phyloP scores from a whole-genome alignment of 148 eudicot genomes.

The Cornus kousa region DNA sequence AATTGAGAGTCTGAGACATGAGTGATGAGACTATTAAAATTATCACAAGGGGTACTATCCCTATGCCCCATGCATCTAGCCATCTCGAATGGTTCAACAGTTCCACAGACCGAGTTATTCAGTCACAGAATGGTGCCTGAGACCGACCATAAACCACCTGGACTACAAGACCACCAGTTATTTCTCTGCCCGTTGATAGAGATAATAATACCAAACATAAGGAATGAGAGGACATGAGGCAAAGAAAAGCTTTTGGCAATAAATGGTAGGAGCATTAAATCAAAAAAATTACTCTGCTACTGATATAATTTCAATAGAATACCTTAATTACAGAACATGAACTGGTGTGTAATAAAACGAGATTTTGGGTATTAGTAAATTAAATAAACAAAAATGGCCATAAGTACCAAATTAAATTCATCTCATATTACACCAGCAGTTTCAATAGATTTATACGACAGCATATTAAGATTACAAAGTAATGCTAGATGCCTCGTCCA shows the following conservation, averaged over 20 bases:
- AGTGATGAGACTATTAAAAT: too few relatives aligned
- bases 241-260: neutral
- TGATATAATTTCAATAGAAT: neutral
- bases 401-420: neutral
- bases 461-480: neutral
- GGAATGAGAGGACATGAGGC: neutral
- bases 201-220: too few relatives aligned
- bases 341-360: neutral
- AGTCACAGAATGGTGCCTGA: too few relatives aligned
- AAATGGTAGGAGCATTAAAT: neutral
- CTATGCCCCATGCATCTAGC: too few relatives aligned
- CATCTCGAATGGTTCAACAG: too few relatives aligned
- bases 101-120: too few relatives aligned
- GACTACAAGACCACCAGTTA: too few relatives aligned
- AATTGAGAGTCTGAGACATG: too few relatives aligned
- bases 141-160: too few relatives aligned
- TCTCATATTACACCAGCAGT: neutral
- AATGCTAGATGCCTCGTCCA: neutral
- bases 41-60: too few relatives aligned
- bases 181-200: too few relatives aligned
- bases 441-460: neutral
- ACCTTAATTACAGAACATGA: neutral
- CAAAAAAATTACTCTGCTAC: neutral
- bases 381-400: neutral
- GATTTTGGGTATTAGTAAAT: neutral